These are phyloP conservation scores for Marasmius fiardii DNA, from an alignment of 1,284 basidiomycete genomes.

Conservation along the genomic window DNA sequence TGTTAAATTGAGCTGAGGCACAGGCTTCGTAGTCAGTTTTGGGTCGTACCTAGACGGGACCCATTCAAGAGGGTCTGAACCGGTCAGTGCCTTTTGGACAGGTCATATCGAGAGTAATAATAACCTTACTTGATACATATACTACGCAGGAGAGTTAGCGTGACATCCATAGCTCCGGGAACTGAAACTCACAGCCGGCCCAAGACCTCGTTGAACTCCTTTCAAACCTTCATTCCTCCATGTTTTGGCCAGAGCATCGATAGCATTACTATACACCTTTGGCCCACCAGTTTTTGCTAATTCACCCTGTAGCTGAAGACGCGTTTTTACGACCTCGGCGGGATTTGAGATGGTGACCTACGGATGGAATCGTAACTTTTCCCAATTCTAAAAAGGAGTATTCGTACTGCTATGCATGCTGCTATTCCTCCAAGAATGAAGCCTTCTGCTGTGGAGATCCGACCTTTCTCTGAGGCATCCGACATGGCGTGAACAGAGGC, in stretches of 20 bases:
- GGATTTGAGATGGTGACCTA: conserved; percentile 84
- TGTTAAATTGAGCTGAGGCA: conserved; percentile 1
- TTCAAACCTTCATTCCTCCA: conserved; percentile 88
- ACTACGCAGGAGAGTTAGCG: conserved; percentile 41
- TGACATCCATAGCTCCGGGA: conserved; percentile 6
- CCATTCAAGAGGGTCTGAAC: conserved; percentile 88
- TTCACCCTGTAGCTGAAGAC: conserved; percentile 93
- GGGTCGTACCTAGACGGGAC: conserved; percentile 76
- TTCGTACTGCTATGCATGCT: conserved; percentile 78
- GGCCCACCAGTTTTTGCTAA: conserved; percentile 70
- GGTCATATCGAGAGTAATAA: background rate
- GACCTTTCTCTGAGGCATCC: conserved; percentile 16
- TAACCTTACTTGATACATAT: conserved; percentile 77
- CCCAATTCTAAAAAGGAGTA: background rate
- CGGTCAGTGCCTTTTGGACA: conserved; percentile 4
- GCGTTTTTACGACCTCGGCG: conserved; percentile 92
- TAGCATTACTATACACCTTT: conserved; percentile 85
- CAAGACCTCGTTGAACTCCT: conserved; percentile 88
- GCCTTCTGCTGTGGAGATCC: conserved; percentile 67
- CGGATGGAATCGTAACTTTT: conserved; percentile 8
- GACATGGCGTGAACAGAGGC: too few species aligned
- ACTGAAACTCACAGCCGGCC: conserved; percentile 72
- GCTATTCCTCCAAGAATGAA: conserved; percentile 88
- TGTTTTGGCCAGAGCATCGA: conserved; percentile 89
- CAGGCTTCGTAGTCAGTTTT: background rate